Evolutionary conservation across 1,284 basidiomycete species (phyloP), one percentile per base, ranked within the genome.

Genomic region (Pascua sp.): DNA sequence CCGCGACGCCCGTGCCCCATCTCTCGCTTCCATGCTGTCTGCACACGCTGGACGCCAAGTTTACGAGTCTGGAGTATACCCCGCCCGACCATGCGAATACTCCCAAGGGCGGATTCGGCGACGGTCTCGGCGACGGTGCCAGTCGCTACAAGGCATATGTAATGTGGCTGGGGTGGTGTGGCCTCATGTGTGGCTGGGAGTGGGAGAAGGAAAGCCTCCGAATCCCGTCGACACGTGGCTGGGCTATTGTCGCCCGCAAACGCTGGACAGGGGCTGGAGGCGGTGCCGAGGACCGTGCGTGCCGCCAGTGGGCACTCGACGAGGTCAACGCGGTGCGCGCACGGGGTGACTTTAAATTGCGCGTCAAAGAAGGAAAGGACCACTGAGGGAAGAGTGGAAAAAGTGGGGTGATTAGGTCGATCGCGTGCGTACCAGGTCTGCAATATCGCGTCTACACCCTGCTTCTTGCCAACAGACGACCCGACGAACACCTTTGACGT

Each of bases 11-110:
- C 0, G 82, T 85, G 0, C 91, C 90, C 0, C 92, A 90, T 73
- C 78, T 97, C 54, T 92, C 88, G 15, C 89, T 98, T 42, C 94
- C 94, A 0, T 98, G 95, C 71, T 98, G 95, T 70, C 66, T 78
- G 32, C 81, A 80, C 61, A 75, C 72, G 5, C 72, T 81, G 46
- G 71, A 75, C 56, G 75, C 68, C 9, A 51, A 66, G 37, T 73
- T 67, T 47, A 67, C 51, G 67, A 75, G 16, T 60, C 76, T 41
- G 57, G 72, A 65, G 77, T 82, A 67, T 73, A 76, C 7, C 24
- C 79, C 55, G 61, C 81, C 67, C 47, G 68, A 62, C 32, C 63
- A 71, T 53, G 60, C 61, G 15, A 56, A 69, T n/a, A 51, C 68
- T 47, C 63, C 74, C 43, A 48, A 61, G 47, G 70, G 69, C 37